Conservation (phyloP, 345 rosid species). For the Acer negundo region DNA sequence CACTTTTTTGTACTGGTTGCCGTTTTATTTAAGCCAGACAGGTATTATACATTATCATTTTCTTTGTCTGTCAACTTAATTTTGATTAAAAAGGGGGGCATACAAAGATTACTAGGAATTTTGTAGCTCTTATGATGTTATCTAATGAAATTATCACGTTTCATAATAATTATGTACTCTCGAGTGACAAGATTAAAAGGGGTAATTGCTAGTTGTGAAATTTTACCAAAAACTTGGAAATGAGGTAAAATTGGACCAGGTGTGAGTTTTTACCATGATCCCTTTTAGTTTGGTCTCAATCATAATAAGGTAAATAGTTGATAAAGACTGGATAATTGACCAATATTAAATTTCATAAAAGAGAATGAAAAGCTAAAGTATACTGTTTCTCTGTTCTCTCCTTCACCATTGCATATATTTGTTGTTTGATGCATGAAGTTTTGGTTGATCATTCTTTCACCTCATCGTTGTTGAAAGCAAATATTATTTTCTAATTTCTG, state of each 20-base stretch:
- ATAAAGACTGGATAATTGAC: neutral
- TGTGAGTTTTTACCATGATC: neutral
- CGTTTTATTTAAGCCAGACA: conserved; percentile 88
- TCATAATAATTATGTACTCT: neutral
- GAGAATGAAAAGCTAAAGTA: neutral
- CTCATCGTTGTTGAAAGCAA: neutral
- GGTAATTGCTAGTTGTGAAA: neutral
- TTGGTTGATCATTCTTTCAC: neutral
- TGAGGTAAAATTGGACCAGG: neutral
- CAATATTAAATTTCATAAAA: neutral
- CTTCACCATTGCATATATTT: neutral
- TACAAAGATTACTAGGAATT: neutral
- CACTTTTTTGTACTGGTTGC: conserved; percentile 91
- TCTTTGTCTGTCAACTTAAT: neutral
- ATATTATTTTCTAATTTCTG: neutral
- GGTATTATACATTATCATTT: conserved; percentile 38
- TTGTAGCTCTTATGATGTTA: neutral
- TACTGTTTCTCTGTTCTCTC: neutral
- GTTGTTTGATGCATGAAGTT: neutral
- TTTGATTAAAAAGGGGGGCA: neutral
- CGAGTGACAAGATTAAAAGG: neutral
- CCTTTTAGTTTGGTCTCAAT: neutral
- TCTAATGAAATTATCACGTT: neutral
- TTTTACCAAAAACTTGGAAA: neutral
- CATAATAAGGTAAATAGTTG: neutral